These are phyloP conservation scores for Halophytophthora batemanensis DNA, from an alignment of 352 stramenopile genomes.

Conservation along the genomic window DNA sequence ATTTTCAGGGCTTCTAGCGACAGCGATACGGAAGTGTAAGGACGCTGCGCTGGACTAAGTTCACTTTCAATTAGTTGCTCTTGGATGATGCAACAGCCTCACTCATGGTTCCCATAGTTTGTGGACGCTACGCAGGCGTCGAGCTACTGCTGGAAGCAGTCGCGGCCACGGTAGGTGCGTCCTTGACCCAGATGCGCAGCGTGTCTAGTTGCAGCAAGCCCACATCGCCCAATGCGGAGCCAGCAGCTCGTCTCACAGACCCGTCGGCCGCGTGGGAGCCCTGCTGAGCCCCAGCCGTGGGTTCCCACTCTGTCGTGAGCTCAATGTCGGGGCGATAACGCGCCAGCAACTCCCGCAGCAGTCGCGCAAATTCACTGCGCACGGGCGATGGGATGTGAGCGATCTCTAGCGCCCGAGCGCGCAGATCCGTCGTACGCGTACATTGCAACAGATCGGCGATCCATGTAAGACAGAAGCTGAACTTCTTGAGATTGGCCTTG, in stretches of 20 bases:
- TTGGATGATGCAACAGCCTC: too few relatives aligned
- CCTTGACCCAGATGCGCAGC: slow-evolving; percentile 71
- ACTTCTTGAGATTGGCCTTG: slow-evolving; percentile 82
- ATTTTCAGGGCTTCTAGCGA: not conserved
- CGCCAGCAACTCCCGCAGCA: slow-evolving; percentile 51
- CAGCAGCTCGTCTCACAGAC: slow-evolving; percentile 9
- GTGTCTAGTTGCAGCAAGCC: slow-evolving; percentile 46
- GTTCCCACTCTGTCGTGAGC: slow-evolving; percentile 68
- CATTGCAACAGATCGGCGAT: slow-evolving; percentile 71
- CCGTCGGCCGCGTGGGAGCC: slow-evolving; percentile 11
- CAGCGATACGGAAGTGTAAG: too few relatives aligned
- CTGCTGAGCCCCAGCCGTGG: slow-evolving; percentile 29
- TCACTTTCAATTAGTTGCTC: too few relatives aligned
- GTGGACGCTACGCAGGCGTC: too few relatives aligned
- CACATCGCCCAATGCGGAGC: slow-evolving; percentile 21
- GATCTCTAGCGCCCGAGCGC: slow-evolving; percentile 65
- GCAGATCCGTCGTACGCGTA: slow-evolving; percentile 57
- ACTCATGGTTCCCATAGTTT: too few relatives aligned
- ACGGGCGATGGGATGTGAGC: slow-evolving; percentile 66
- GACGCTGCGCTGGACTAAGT: too few relatives aligned
- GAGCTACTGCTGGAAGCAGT: too few relatives aligned
- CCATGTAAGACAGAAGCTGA: slow-evolving; percentile 79
- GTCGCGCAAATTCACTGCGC: slow-evolving; percentile 61
- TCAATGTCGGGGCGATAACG: slow-evolving; percentile 66
- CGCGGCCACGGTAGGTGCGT: slow-evolving; percentile 16